These are phyloP conservation scores for Candida khao-thaluensis DNA, from an alignment of 805 yeast genomes.

Conservation along the genomic window DNA sequence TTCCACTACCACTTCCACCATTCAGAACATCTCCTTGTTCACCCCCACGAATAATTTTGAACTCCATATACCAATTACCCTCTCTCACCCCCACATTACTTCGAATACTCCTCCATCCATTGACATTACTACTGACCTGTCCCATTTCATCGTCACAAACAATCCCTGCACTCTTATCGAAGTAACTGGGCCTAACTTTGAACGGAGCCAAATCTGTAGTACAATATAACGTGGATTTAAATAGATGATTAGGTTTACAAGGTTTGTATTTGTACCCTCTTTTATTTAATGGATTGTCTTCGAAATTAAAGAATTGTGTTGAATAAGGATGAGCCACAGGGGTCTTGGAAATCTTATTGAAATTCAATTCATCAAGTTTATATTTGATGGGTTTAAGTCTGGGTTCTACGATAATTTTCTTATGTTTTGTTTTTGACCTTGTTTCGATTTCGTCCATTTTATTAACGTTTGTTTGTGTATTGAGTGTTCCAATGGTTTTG, in stretches of 20 bases:
- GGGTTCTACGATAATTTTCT: conserved; percentile 17
- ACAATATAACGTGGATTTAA: conserved; percentile 58
- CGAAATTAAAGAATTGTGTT: conserved; percentile 38
- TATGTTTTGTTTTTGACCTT: conserved; percentile 20
- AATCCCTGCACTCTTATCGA: conserved; percentile 68
- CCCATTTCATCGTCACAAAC: conserved; percentile 26
- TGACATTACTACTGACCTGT: conserved; percentile 50
- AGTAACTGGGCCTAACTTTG: conserved; percentile 53
- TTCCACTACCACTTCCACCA: not conserved
- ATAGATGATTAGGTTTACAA: conserved; percentile 67
- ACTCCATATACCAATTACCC: conserved; percentile 81
- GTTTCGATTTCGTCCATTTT: conserved; percentile 14
- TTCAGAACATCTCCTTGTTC: conserved; percentile 12
- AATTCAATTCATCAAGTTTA: conserved; percentile 8
- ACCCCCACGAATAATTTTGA: conserved; percentile 50
- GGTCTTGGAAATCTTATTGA: conserved; percentile 8
- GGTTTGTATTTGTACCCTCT: conserved; percentile 80
- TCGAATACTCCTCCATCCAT: conserved; percentile 81
- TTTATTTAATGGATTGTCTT: conserved; percentile 79
- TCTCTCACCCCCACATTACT: conserved; percentile 73
- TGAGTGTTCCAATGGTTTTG: not conserved
- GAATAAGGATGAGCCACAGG: not conserved
- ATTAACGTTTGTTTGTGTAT: not conserved
- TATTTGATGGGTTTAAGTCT: conserved; percentile 13
- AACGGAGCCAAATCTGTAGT: conserved; percentile 75